Evolutionary conservation across 2,329 filamentous ascomycete genomes (phyloP).

Genomic region (Fusarium drepaniforme): DNA sequence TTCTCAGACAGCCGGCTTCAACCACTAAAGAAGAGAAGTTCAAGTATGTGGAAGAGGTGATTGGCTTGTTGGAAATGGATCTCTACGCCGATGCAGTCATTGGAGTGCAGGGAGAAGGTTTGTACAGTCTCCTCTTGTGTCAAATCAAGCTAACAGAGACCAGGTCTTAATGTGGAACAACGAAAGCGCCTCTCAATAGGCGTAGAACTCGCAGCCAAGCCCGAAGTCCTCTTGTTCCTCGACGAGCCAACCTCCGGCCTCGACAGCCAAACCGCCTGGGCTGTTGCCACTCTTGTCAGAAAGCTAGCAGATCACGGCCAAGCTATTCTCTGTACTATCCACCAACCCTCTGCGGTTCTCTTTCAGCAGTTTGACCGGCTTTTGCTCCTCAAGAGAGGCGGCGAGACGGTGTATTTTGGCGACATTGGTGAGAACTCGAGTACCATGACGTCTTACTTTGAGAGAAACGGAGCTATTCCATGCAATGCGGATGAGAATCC

Average conservation of each 20-base stretch:
- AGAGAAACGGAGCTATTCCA: not conserved
- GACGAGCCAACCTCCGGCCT: constrained; percentile 70
- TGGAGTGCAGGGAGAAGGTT: constrained; percentile 66
- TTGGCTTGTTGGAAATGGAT: constrained; percentile 71
- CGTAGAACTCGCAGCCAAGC: constrained; percentile 64
- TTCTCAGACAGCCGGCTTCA: constrained; percentile 80
- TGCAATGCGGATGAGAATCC: not conserved
- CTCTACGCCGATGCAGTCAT: constrained; percentile 72
- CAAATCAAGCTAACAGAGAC: no score
- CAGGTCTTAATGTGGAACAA: constrained; percentile 65
- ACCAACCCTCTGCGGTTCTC: constrained; percentile 65
- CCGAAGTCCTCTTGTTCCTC: constrained; percentile 67
- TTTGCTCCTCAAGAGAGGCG: constrained; percentile 72
- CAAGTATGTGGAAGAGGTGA: constrained; percentile 82
- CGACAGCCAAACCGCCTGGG: constrained; percentile 70
- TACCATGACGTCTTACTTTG: not conserved
- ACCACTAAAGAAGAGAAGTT: constrained; percentile 78
- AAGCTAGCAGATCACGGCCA: constrained; percentile 68
- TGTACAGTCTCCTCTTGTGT: not conserved
- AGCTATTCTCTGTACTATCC: constrained; percentile 66
- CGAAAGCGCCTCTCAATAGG: constrained; percentile 69
- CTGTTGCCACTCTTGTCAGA: constrained; percentile 68
- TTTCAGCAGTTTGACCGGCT: constrained; percentile 70
- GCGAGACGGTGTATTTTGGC: constrained; percentile 75
- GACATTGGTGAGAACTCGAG: not conserved